phyloP scores from a whole-genome alignment of 2,329 filamentous ascomycete species.

The Fusarium annulatum region DNA sequence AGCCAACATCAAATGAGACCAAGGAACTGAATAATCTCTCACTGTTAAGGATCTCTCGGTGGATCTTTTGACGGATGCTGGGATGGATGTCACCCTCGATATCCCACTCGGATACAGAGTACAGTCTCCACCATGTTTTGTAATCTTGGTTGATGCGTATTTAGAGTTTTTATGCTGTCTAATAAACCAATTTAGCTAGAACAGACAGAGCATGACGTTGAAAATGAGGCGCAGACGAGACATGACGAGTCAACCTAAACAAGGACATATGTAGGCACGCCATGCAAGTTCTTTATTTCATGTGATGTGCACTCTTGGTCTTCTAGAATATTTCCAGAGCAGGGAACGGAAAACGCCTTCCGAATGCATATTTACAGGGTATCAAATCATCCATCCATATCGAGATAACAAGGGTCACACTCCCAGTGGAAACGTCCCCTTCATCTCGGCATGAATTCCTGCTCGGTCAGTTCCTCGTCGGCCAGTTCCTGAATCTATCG shows the following conservation, averaged over 20 bases:
- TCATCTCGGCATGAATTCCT: constrained; percentile 23
- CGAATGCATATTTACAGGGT: neutral
- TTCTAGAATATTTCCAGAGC: constrained; percentile 22
- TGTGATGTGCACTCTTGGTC: neutral
- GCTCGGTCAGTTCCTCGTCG: neutral
- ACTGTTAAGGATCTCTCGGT: neutral
- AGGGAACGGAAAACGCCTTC: constrained; percentile 4
- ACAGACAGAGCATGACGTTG: constrained; percentile 9
- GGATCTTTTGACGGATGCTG: neutral
- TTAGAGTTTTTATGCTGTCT: constrained; percentile 12
- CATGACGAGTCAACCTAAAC: neutral
- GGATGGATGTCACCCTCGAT: neutral
- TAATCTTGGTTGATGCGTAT: neutral
- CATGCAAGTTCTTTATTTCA: neutral
- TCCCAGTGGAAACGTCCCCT: constrained; percentile 12
- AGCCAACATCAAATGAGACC: neutral
- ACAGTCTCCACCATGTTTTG: neutral
- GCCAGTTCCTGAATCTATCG: neutral
- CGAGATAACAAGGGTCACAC: constrained; percentile 7
- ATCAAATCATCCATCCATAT: neutral
- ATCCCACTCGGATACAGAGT: neutral
- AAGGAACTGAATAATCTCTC: neutral
- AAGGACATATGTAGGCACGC: neutral
- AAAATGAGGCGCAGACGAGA: neutral
- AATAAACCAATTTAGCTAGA: neutral